Evolutionary conservation across 2,329 filamentous ascomycete species (phyloP), one percentile per base, ranked within the genome.

Genomic region (Venturia effusa): DNA sequence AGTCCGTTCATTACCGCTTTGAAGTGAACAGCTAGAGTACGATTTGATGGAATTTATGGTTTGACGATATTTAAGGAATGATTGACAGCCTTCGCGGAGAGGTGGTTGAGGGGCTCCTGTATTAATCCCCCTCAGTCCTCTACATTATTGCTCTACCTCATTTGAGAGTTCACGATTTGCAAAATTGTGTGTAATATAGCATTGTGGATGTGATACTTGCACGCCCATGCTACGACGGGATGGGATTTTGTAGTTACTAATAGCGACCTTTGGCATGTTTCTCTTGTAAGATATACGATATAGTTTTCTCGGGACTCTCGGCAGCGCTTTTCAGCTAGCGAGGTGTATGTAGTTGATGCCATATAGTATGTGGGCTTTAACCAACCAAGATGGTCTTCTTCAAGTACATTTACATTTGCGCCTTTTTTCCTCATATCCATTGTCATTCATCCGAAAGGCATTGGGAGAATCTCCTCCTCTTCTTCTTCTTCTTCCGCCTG

Each of bases 1-100:
- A 92, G 89, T 76, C 32, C 55, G 17, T 64, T 48, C n/a, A 64
- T 64, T 19, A 61, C 62, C 4, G 30, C 27, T 34, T 11, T 57
- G 27, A 57, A 57, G 15, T 57, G 27, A 57, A 10, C 2, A 11
- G 22, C 22, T 43, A 64, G 55, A 40, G 27, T 30, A 63, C 41
- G 45, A 59, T 59, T 19, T 63, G 45, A 60, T 39, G 27, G 51
- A 34, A 27, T 27, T 57, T 34, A 57, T 57, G 51, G 51, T 34
- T 34, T 57, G 30, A 32, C 30, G 27, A 34, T 27, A 55, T 34
- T 57, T 34, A 13, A 34, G 51, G 51, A 13, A 57, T 34, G 15
- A 57, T 34, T 19, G 11, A 51, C 45, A 51, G 27, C 11, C 4
- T 48, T 27, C 10, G 41, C 5, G 8, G 45, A 24, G 17, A 15